A percentile compares a stretch with the other conserved stretches of the same genome.
phyloP scores from a whole-genome alignment of 805 yeast species.

The Ogataea pini region DNA sequence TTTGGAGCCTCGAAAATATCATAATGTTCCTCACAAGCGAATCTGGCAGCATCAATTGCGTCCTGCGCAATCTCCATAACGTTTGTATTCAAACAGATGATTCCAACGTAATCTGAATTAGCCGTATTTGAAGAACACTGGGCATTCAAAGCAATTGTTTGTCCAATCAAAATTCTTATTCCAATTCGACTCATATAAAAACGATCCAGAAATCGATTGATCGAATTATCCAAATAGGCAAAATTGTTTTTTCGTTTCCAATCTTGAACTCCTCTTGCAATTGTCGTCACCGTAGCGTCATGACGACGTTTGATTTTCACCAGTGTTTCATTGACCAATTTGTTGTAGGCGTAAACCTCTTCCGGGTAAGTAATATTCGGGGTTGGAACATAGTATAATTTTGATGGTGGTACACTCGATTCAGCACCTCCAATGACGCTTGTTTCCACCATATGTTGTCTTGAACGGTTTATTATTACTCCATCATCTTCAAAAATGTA shows the following conservation, averaged over 20 bases:
- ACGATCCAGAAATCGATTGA: constrained; percentile 80
- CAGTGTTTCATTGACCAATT: constrained; percentile 62
- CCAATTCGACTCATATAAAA: constrained; percentile 92
- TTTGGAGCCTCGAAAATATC: constrained; percentile 85
- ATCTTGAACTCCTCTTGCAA: constrained; percentile 89
- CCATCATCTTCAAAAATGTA: constrained; percentile 51
- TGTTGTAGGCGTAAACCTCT: constrained; percentile 72
- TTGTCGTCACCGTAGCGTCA: constrained; percentile 90
- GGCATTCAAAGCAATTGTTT: constrained; percentile 70
- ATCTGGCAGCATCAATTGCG: constrained; percentile 87
- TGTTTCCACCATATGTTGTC: constrained; percentile 15
- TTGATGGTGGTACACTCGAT: constrained; percentile 27
- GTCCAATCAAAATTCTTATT: constrained; percentile 92
- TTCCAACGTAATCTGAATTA: constrained; percentile 75
- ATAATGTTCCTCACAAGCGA: constrained; percentile 88
- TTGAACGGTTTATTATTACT: constrained; percentile 30
- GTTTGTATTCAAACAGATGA: constrained; percentile 82
- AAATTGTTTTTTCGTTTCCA: constrained; percentile 64
- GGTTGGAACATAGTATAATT: constrained; percentile 51
- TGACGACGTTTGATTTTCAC: constrained; percentile 77
- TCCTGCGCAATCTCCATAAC: constrained; percentile 81
- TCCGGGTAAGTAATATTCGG: constrained; percentile 67
- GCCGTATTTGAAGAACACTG: constrained; percentile 41
- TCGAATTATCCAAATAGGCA: constrained; percentile 61
- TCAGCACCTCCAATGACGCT: constrained; percentile 10